A percentile compares a stretch with the other conserved stretches of the same genome.
phyloP scores from a whole-genome alignment of 2,329 filamentous ascomycete genomes.

The Shiraia sp. region DNA sequence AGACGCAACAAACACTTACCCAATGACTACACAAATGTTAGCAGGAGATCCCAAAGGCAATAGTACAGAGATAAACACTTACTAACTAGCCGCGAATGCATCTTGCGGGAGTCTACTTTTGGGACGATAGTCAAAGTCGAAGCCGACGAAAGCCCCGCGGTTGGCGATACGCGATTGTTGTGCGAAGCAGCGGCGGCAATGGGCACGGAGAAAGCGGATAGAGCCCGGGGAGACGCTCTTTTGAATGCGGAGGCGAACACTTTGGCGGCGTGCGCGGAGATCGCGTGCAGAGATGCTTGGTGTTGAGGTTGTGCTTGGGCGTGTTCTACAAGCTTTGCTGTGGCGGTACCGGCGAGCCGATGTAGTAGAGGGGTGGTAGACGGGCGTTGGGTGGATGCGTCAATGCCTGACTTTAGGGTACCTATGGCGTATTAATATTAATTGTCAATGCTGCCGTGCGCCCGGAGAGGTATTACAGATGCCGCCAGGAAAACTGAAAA shows the following conservation, averaged over 20 bases:
- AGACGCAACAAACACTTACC: conserved; percentile 31
- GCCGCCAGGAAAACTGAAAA: too few species aligned
- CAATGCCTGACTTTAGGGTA: too few species aligned
- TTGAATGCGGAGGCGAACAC: conserved; percentile 86
- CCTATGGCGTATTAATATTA: too few species aligned
- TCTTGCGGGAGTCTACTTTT: conserved; percentile 58
- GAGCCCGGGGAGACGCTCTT: conserved; percentile 67
- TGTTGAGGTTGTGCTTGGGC: conserved; percentile 16
- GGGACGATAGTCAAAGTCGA: conserved; percentile 28
- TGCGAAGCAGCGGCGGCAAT: conserved; percentile 72
- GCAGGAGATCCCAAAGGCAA: conserved; percentile 4
- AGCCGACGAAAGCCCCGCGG: conserved; percentile 47
- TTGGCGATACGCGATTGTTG: conserved; percentile 59
- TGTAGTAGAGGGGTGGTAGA: conserved; percentile 4
- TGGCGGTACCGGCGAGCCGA: too few species aligned
- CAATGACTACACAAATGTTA: conserved; percentile 42
- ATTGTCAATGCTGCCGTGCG: too few species aligned
- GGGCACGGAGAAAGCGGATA: conserved; percentile 73
- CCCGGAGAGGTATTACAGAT: conserved; percentile 2
- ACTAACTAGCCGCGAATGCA: conserved; percentile 94
- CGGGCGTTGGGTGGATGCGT: too few species aligned
- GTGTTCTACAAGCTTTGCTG: background rate
- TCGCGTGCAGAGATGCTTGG: conserved; percentile 23
- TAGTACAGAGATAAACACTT: conserved; percentile 47
- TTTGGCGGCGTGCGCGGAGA: conserved; percentile 65